Percentiles rank a stretch among this genome's conserved stretches.
phyloP scores from a whole-genome alignment of 768 basidiomycete genomes.

The Boletus patriciae region DNA sequence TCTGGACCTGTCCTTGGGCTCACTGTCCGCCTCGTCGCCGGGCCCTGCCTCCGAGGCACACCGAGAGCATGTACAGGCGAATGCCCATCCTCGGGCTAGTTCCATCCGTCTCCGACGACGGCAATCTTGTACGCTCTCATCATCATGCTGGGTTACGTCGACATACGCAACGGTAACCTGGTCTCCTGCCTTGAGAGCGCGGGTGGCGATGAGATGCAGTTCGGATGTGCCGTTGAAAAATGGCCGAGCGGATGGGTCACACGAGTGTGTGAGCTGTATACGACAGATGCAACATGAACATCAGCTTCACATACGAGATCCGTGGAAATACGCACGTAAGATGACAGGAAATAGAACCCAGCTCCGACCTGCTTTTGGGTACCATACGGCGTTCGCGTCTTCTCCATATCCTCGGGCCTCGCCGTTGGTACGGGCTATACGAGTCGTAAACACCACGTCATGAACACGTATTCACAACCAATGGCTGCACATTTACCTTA shows the following conservation, averaged over 20 bases:
- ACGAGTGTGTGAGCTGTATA: slow-evolving; percentile 65
- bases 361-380: slow-evolving; percentile 74
- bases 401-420: slow-evolving; percentile 70
- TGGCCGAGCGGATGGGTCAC: slow-evolving; percentile 64
- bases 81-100: slow-evolving; percentile 79
- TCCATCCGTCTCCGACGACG: slow-evolving; percentile 67
- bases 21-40: slow-evolving; percentile 30
- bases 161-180: slow-evolving; percentile 76
- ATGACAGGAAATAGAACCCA: slow-evolving; percentile 73
- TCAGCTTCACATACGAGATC: background rate
- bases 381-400: slow-evolving; percentile 74
- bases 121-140: slow-evolving; percentile 54
- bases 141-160: slow-evolving; percentile 57
- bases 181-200: slow-evolving; percentile 71
- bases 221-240: slow-evolving; percentile 70
- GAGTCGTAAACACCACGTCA: background rate
- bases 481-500: slow-evolving; percentile 47
- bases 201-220: slow-evolving; percentile 65
- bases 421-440: slow-evolving; percentile 49
- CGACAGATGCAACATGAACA: background rate
- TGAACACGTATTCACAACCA: background rate
- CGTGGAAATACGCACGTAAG: slow-evolving; percentile 50
- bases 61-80: slow-evolving; percentile 69
- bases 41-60: slow-evolving; percentile 56
- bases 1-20: slow-evolving; percentile 53